Evolutionary conservation across 2,329 filamentous ascomycete genomes (phyloP), one percentile per base, ranked within the genome.

Genomic region (Aspergillus tubingensis): DNA sequence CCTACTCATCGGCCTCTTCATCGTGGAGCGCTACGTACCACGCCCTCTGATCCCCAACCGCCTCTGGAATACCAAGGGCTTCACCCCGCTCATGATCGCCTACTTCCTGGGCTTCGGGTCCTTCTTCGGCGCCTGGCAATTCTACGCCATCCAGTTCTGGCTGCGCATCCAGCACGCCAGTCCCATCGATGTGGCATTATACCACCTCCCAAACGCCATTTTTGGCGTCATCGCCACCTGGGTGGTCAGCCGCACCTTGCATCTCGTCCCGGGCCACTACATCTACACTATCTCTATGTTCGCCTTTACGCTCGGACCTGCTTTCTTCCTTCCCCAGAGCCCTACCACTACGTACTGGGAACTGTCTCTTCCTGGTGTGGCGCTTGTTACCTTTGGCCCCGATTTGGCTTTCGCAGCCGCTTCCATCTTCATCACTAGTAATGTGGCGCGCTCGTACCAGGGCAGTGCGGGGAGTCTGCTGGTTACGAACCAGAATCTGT

Each of bases 391-490:
- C 0, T 81, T 82, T 49, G 80, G 80, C 0, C 80, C 80, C 0
- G 80, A 82, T 50, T 69, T 82, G 54, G 77, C 77, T 27, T 82
- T 82, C 60, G 79, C 80, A 0, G 80, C 80, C 0, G 79, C 79
- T 0, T 77, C 77, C n/a, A 81, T 82, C 48, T 81, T 81, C 67
- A 81, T 82, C 60, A 82, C 79, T 0, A 77, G 74, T 10, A 80
- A 75, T 52, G 79, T 82, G 5, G 75, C 78, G 1, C 65, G 79
- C n/a, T 79, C 75, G 1, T 81, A 81, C 56, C 80, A 82, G 60
- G 80, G 79, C 3, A 76, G 75, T 10, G 80, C 80, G 0, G 80
- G 79, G 0, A 80, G 79, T 57, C 60, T 82, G 60, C 67, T 82
- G 4, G 79, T 81, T 1, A 82, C 79, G 23, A 77, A 80, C 43